Conservation (phyloP, 306 rosid species). For the Erythrophleum fordii region DNA sequence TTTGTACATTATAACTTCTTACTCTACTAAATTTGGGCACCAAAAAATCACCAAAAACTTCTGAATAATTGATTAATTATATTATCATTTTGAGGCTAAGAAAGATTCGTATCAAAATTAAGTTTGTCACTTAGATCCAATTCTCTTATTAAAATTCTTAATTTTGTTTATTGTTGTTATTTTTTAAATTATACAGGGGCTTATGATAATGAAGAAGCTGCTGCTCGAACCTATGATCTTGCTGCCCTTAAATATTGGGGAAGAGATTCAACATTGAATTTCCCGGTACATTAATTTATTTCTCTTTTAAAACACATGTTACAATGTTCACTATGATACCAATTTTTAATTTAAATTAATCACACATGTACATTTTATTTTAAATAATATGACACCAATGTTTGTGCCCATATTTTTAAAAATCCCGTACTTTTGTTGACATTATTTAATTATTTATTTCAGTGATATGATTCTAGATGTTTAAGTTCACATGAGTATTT, state of each 20-base stretch:
- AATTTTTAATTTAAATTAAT: neutral
- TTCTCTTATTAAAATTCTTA: neutral
- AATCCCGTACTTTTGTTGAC: neutral
- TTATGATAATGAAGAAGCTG: constrained; percentile 84
- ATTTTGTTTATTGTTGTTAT: neutral
- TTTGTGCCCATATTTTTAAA: neutral
- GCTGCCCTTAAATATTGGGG: constrained; percentile 99
- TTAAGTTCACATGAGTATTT: neutral
- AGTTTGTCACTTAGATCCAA: constrained; percentile 15
- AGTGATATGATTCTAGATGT: neutral
- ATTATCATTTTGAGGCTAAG: neutral
- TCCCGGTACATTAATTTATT: constrained; percentile 57
- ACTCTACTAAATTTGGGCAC: neutral
- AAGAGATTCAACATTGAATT: constrained; percentile 69
- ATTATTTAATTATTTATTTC: neutral
- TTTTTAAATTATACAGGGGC: constrained; percentile 58
- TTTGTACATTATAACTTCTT: neutral
- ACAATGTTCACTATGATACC: neutral
- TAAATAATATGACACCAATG: no score
- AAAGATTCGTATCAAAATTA: constrained; percentile 30
- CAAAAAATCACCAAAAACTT: neutral
- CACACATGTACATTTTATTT: neutral
- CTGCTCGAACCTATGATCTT: constrained; percentile 92
- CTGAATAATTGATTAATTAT: neutral
- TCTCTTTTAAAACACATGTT: neutral